These are phyloP conservation scores for Tinospora cordifolia DNA, from an alignment of 164 flowering plant genomes.

Conservation along the genomic window DNA sequence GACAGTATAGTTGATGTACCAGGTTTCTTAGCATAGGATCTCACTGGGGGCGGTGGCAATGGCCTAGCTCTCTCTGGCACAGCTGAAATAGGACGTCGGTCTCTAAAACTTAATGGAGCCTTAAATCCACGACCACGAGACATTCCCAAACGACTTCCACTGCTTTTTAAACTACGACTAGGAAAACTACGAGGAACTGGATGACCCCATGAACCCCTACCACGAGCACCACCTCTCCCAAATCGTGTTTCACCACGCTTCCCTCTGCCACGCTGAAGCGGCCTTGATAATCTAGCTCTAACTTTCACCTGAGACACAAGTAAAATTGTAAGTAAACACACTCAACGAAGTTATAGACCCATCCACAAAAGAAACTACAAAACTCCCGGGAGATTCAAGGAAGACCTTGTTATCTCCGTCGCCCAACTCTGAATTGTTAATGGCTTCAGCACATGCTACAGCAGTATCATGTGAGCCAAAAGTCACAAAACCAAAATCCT, in stretches of 20 bases:
- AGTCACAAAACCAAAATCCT: conserved; percentile 92
- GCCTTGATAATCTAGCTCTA: conserved; percentile 88
- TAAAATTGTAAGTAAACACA: background rate
- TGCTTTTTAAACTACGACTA: conserved; percentile 35
- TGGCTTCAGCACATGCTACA: conserved; percentile 80
- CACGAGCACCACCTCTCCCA: conserved; percentile 34
- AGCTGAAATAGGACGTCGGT: conserved; percentile 53
- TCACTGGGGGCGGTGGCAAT: conserved; percentile 52
- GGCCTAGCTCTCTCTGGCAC: conserved; percentile 61
- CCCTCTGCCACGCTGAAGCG: conserved; percentile 75
- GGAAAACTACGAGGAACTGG: conserved; percentile 43
- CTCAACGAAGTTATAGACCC: background rate
- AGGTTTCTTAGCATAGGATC: conserved; percentile 78
- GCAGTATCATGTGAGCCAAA: conserved; percentile 90
- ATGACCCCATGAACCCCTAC: conserved; percentile 58
- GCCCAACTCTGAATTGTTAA: conserved; percentile 85
- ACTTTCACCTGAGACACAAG: conserved; percentile 61
- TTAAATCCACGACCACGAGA: conserved; percentile 34
- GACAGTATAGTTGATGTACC: conserved; percentile 29
- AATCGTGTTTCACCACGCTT: conserved; percentile 47
- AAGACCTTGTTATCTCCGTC: conserved; percentile 83
- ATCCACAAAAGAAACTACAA: background rate
- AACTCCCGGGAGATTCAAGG: background rate
- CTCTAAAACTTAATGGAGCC: conserved; percentile 50
- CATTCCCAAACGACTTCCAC: conserved; percentile 39